phyloP scores from a whole-genome alignment of 441 rosid genomes.

The Adansonia madagascariensis region DNA sequence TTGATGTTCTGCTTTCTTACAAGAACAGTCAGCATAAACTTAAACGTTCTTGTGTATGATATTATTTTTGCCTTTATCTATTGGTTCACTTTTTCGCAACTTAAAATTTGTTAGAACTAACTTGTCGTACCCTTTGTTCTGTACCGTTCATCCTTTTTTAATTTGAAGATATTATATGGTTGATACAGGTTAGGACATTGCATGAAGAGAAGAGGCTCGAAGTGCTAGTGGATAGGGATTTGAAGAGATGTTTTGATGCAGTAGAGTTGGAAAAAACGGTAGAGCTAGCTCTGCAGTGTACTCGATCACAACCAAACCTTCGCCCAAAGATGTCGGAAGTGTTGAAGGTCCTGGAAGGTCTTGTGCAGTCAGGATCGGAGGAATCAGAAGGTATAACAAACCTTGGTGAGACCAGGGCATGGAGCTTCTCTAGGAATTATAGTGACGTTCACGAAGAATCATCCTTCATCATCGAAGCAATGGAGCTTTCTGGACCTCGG shows the following conservation, averaged over 20 bases:
- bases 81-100: background rate
- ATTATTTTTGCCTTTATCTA: background rate
- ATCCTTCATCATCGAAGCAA: constrained; percentile 87
- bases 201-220: constrained; percentile 69
- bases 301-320: constrained; percentile 64
- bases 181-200: constrained; percentile 72
- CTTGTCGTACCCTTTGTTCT: background rate
- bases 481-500: constrained; percentile 95
- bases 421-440: constrained; percentile 59
- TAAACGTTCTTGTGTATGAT: background rate
- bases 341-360: constrained; percentile 66
- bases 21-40: background rate
- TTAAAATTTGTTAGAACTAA: background rate
- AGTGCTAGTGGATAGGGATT: constrained; percentile 72
- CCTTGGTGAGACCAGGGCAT: constrained; percentile 49
- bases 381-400: constrained; percentile 45
- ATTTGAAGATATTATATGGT: constrained; percentile 9
- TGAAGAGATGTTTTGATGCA: constrained; percentile 70
- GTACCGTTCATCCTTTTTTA: background rate
- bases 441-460: constrained; percentile 66
- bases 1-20: constrained; percentile 13
- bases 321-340: constrained; percentile 83
- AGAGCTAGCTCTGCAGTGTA: constrained; percentile 73
- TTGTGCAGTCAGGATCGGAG: constrained; percentile 58
- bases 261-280: constrained; percentile 64